phyloP scores from a whole-genome alignment of 2,329 filamentous ascomycete genomes.

The Blastomyces silverae region DNA sequence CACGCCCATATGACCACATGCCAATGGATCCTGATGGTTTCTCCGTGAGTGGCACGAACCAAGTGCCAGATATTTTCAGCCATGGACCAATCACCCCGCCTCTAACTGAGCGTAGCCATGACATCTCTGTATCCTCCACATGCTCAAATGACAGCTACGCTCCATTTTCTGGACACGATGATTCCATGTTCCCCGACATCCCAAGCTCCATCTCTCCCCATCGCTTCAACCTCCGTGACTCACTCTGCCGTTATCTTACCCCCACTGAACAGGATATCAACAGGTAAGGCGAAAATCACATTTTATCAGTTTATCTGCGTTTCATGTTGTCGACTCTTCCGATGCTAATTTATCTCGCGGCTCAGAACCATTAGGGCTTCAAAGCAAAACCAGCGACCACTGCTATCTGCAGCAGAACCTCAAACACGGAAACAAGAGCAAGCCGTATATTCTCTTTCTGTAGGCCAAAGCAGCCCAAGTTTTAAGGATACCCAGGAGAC shows the following conservation, averaged over 20 bases:
- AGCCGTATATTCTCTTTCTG: constrained; percentile 35
- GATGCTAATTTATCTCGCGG: constrained; percentile 15
- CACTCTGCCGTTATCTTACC: constrained; percentile 36
- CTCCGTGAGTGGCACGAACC: constrained; percentile 33
- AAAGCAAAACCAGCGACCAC: constrained; percentile 35
- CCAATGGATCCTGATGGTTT: constrained; percentile 32
- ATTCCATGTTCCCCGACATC: constrained; percentile 34
- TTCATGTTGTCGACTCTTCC: constrained; percentile 5
- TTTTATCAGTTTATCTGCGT: constrained; percentile 12
- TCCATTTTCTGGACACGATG: constrained; percentile 35
- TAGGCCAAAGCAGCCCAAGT: constrained; percentile 30
- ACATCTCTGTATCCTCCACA: constrained; percentile 37
- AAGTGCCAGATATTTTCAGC: constrained; percentile 33
- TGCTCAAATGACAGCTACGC: constrained; percentile 37
- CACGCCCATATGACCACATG: constrained; percentile 32
- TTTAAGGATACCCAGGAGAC: constrained; percentile 36
- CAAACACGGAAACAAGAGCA: constrained; percentile 33
- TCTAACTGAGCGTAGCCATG: constrained; percentile 39
- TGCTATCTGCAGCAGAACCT: constrained; percentile 31
- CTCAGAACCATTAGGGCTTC: constrained; percentile 37
- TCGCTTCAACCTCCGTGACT: constrained; percentile 35
- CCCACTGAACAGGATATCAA: constrained; percentile 38
- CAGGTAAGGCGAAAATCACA: constrained; percentile 30
- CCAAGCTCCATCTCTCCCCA: constrained; percentile 32
- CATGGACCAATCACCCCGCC: constrained; percentile 40